These are phyloP conservation scores for Stromatinia cepivora DNA, from an alignment of 2,329 filamentous ascomycete genomes.

Conservation along the genomic window DNA sequence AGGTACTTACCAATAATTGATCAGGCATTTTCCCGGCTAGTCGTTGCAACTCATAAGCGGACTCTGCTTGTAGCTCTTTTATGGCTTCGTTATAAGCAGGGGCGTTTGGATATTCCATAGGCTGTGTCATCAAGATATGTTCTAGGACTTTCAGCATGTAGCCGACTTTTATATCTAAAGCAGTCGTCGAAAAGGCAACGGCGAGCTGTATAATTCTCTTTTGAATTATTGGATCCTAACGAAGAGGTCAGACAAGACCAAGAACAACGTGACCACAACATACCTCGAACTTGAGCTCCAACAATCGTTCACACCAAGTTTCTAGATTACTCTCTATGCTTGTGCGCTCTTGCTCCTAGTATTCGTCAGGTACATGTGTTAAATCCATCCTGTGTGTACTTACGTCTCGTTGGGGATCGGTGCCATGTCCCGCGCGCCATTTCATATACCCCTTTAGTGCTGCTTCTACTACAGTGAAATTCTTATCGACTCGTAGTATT, in stretches of 20 bases:
- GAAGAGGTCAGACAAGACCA: conserved; percentile 26
- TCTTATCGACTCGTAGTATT: conserved; percentile 80
- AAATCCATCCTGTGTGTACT: conserved; percentile 24
- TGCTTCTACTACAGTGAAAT: conserved; percentile 86
- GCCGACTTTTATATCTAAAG: conserved; percentile 70
- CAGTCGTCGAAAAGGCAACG: conserved; percentile 80
- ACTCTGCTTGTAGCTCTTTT: conserved; percentile 81
- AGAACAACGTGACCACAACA: neutral
- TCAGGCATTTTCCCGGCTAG: conserved; percentile 90
- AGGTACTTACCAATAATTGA: conserved; percentile 63
- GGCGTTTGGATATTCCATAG: conserved; percentile 69
- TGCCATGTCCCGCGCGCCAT: conserved; percentile 61
- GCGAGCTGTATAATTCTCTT: conserved; percentile 80
- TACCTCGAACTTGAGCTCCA: conserved; percentile 67
- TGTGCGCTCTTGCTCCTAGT: conserved; percentile 51
- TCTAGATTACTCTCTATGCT: conserved; percentile 65
- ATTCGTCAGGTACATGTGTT: conserved; percentile 24
- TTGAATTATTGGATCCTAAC: conserved; percentile 71
- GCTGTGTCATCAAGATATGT: conserved; percentile 82
- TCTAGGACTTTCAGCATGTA: conserved; percentile 91
- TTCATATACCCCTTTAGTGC: conserved; percentile 85
- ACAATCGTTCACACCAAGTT: conserved; percentile 70
- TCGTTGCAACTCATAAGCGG: conserved; percentile 83
- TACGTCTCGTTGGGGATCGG: conserved; percentile 49
- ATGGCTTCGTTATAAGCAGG: conserved; percentile 82